Evolutionary conservation across 169 alveolate genomes (phyloP).

Genomic region (Plasmodium vinckei): DNA sequence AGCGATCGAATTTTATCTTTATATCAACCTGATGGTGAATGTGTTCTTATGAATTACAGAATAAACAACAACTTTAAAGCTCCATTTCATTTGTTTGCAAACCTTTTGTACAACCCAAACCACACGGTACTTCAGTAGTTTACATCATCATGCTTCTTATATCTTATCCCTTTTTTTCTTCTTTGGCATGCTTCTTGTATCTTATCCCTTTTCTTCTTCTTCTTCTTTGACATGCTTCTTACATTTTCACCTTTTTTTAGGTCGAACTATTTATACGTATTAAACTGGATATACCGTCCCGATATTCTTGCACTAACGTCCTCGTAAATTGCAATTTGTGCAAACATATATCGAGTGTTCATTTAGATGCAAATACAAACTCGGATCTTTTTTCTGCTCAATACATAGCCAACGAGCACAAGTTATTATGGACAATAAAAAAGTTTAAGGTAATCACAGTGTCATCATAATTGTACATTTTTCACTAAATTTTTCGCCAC

Average conservation of each 20-base stretch:
- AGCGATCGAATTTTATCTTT: slow-evolving; percentile 89
- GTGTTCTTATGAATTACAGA: slow-evolving; percentile 95
- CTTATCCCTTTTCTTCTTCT: not conserved
- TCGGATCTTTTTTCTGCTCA: slow-evolving; percentile 78
- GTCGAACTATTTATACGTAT: slow-evolving; percentile 50
- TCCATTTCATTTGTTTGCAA: slow-evolving; percentile 84
- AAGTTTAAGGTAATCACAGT: slow-evolving; percentile 90
- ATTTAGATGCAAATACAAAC: slow-evolving; percentile 14
- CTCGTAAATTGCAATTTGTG: slow-evolving; percentile 42
- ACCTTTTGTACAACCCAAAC: slow-evolving; percentile 27
- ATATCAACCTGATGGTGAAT: slow-evolving; percentile 98
- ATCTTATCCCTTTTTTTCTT: not conserved
- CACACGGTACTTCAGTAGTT: slow-evolving; percentile 33
- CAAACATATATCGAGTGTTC: slow-evolving; percentile 60
- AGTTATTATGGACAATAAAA: slow-evolving; percentile 92
- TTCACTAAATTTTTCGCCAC: not conserved
- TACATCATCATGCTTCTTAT: no score
- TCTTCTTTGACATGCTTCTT: not conserved
- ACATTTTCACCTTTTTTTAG: not conserved
- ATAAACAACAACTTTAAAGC: slow-evolving; percentile 84
- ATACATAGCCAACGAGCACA: slow-evolving; percentile 87
- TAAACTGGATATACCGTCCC: slow-evolving; percentile 31
- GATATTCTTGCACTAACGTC: slow-evolving; percentile 65
- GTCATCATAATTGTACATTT: slow-evolving; percentile 4
- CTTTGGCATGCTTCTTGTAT: no score